Percentiles rank a stretch among this genome's conserved stretches.
Evolutionary conservation across 2,329 filamentous ascomycete genomes (phyloP).

Genomic region (Lasiodiplodia sp.): DNA sequence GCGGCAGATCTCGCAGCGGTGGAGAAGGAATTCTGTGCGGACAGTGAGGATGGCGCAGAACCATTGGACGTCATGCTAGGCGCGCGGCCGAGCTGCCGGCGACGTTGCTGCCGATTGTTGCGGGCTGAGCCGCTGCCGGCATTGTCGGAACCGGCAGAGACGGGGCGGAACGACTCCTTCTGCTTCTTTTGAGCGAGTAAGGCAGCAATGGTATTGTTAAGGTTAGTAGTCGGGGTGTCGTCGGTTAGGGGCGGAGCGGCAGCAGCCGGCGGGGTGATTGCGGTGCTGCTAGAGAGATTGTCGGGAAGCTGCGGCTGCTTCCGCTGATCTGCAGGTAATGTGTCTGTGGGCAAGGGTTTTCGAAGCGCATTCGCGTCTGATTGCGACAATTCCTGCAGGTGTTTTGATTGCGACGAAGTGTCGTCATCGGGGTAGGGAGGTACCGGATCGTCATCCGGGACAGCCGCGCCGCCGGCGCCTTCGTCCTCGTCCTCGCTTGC

Average conservation of each 20-base stretch:
- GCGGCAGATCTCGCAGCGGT: background rate
- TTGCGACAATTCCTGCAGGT: constrained; percentile 24
- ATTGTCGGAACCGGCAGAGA: constrained; percentile 8
- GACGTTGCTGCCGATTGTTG: constrained; percentile 14
- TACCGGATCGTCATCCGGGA: constrained; percentile 16
- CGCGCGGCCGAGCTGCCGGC: constrained; percentile 26
- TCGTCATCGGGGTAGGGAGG: constrained; percentile 9
- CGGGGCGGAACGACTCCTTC: constrained; percentile 11
- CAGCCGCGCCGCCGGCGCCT: background rate
- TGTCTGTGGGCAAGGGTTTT: background rate
- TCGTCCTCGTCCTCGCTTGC: constrained; percentile 15
- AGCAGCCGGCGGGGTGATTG: constrained; percentile 6
- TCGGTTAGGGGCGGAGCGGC: constrained; percentile 11
- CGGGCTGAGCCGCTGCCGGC: constrained; percentile 6
- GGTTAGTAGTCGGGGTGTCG: background rate
- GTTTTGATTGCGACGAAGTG: background rate
- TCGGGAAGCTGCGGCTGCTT: constrained; percentile 2
- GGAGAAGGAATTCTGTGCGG: constrained; percentile 6
- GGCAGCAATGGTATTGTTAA: constrained; percentile 34
- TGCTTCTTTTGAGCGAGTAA: constrained; percentile 33
- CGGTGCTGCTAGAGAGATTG: background rate
- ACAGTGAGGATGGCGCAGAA: constrained; percentile 11
- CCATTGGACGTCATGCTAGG: constrained; percentile 8
- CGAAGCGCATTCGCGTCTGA: constrained; percentile 19
- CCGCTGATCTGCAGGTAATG: constrained; percentile 15